Conservation (phyloP, 345 rosid genomes). For the Eucalyptus pauciflora region DNA sequence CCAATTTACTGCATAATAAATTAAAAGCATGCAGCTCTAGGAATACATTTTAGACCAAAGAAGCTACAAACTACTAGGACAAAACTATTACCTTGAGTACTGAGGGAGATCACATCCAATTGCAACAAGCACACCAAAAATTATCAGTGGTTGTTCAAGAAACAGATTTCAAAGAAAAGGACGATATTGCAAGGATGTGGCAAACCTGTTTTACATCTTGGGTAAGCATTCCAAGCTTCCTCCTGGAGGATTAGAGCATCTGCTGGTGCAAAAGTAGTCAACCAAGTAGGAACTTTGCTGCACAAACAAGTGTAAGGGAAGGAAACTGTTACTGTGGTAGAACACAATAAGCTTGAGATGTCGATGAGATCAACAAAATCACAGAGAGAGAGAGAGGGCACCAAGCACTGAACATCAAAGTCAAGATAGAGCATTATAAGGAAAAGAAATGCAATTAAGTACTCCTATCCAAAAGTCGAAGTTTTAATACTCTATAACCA, state of each 20-base stretch:
- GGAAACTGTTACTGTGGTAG: background rate
- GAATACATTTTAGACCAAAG: background rate
- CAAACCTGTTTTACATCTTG: conserved; percentile 69
- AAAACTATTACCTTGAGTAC: conserved; percentile 48
- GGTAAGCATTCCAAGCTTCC: conserved; percentile 73
- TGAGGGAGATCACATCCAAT: conserved; percentile 8
- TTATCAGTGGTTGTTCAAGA: conserved; percentile 4
- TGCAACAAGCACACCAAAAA: background rate
- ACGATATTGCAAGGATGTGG: background rate
- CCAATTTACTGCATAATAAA: background rate
- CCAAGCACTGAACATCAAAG: background rate
- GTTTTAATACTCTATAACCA: background rate
- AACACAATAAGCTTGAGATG: background rate
- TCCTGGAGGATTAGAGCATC: conserved; percentile 65
- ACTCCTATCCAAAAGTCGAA: background rate
- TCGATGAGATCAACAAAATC: background rate
- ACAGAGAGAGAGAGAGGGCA: background rate
- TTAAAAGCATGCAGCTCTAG: background rate
- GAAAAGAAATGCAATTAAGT: background rate
- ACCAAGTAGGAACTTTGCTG: conserved; percentile 74
- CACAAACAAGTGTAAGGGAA: background rate
- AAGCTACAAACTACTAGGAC: background rate
- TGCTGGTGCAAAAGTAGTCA: conserved; percentile 44
- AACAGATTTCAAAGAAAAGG: background rate
- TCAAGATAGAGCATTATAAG: background rate